Base-by-base conservation (phyloP, 1,284 basidiomycete species). In the Schizophyllum commune region DNA sequence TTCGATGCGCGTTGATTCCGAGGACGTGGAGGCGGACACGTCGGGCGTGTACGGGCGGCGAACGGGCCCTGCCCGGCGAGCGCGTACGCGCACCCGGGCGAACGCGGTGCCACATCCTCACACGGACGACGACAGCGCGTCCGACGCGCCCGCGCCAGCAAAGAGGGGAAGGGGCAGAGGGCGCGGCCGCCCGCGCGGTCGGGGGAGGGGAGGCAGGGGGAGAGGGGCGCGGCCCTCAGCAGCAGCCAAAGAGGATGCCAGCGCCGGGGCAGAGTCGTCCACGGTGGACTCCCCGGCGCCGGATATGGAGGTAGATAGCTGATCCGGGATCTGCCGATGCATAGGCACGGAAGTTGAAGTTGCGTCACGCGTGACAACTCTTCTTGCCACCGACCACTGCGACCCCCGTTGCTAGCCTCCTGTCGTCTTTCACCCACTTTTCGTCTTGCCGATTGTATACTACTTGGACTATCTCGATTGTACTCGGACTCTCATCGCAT, bases 1-100 rank as follows among this genome's bases (percentile, higher is more conserved):
- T 27, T 27, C 27, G 2, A 47, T 47, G 9, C 39, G 39, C 17
- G 39, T 47, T 13, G 89, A 91, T 27, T 78, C 83, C 58, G 91
- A 71, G 55, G 80, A 80, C 57, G 76, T 76, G 52, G 69, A 68
- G 11, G 58, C 58, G 59, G 61, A 68, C 32, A 62, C 65, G 22
- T 61, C 64, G 57, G 52, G 63, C 61, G 33, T 52, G 58, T 20
- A 63, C 21, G 17, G 68, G 20, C 57, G 60, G 2, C 60, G 69
- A 0, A 60, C 61, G 6, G 57, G 65, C 19, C 66, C 72, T 17
- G 71, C 68, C 13, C 63, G 78, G 19, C 68, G 68, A 52, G 58
- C 61, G 22, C 66, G 69, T 20, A 65, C 67, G 21, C 13, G 39
- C 17, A 17, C 13, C 13, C 9, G 17, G 39, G 17, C 39, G 13